Evolutionary conservation across 2,329 filamentous ascomycete genomes (phyloP), one percentile per base, ranked within the genome.

Genomic region (Trichoderma sp.): DNA sequence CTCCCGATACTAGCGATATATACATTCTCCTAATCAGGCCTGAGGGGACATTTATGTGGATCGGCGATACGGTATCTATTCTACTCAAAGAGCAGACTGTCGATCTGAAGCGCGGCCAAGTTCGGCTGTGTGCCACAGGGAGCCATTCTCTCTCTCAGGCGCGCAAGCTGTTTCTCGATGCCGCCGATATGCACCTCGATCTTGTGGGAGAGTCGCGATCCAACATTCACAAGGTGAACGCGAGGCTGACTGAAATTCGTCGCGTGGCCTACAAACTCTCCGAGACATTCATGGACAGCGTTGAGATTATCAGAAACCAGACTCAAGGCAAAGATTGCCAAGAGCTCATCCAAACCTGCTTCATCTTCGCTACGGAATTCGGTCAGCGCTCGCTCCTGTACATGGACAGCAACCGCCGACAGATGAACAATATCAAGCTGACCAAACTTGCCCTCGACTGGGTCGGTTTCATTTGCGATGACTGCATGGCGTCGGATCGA

Each of bases 211-310:
- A 98, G 78, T 93, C 97, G 76, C 88, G 96, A 73, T 96, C 96
- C 24, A 98, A 97, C 77, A 86, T 99, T 49, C 92, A 93, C 72
- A 93, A 96, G 74, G 96, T 99, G 73, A 96, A 98, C 77, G 84
- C 90, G 62, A 92, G 96, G 77, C 83, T 99, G 72, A 95, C 93
- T 75, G 96, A 97, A 78, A 97, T 97, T 75, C 94, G 96, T 75
- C 94, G 94, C 78, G 96, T 96, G 2, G 93, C 95, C 3, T 98
- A 96, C 84, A 97, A 97, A 80, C 86, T 99, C 55, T 97, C 94
- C 63, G 98, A 97, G 81, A 93, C 94, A 7, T 98, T 99, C 80
- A 97, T 99, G 93, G 95, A 98, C 79, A 97, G 94, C 77, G 96
- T 99, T 56, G 93, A 97, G 77, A 93, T 93, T 72, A 96, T 99